Conservation (phyloP, 176 grass and related monocot species). For the Microstegium vimineum region DNA sequence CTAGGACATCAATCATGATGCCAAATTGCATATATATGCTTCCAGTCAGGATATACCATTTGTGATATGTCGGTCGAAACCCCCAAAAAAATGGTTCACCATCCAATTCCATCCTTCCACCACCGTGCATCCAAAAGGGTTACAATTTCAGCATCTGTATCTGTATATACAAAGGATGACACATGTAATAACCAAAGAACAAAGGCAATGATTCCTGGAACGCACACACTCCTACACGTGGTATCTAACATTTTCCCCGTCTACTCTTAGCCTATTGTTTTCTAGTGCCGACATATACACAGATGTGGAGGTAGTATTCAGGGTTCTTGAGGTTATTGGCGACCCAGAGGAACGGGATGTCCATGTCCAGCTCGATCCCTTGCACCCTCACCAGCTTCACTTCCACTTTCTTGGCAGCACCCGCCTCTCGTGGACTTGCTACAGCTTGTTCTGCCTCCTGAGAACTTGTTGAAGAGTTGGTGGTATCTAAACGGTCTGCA, state of each 20-base stretch:
- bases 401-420: constrained; percentile 5
- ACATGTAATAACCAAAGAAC: constrained; percentile 26
- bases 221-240: background rate
- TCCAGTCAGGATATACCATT: background rate
- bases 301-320: constrained; percentile 82
- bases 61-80: background rate
- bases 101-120: background rate
- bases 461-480: background rate
- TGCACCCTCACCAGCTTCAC: constrained; percentile 76
- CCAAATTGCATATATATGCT: background rate
- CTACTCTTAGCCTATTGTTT: constrained; percentile 24
- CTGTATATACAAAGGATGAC: constrained; percentile 25
- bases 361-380: constrained; percentile 70
- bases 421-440: background rate
- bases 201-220: background rate
- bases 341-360: constrained; percentile 88
- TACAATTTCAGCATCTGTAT: background rate
- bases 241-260: constrained; percentile 14
- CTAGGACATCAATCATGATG: no score
- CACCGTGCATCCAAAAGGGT: background rate
- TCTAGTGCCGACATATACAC: constrained; percentile 43
- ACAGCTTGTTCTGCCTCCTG: constrained; percentile 4
- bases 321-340: constrained; percentile 85
- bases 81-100: background rate
- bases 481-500: constrained; percentile 16